phyloP scores from a whole-genome alignment of 2,329 filamentous ascomycete genomes.

The Cercospora brassicicola region DNA sequence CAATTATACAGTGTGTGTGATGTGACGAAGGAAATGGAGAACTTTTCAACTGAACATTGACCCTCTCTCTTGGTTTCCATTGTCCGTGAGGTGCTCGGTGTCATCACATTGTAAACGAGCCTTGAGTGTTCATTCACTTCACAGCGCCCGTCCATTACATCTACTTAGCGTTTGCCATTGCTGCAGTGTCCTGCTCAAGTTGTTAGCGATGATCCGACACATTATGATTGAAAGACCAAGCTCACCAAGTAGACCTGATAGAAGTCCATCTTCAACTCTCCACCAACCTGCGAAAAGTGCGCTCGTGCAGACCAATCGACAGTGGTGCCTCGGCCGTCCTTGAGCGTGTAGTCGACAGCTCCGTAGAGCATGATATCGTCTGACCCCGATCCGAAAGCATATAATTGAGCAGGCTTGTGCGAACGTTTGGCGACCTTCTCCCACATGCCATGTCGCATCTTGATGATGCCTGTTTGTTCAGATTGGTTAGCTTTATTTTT shows the following conservation, averaged over 20 bases:
- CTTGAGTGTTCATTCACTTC: neutral
- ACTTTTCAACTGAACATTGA: neutral
- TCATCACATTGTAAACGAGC: neutral
- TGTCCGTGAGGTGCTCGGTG: neutral
- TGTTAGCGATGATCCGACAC: neutral
- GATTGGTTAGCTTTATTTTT: neutral
- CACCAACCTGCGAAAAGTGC: conserved; percentile 53
- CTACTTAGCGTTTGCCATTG: conserved; percentile 30
- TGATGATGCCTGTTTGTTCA: conserved; percentile 49
- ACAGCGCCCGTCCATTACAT: neutral
- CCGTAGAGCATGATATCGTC: conserved; percentile 58
- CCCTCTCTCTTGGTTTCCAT: neutral
- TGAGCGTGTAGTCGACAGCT: conserved; percentile 54
- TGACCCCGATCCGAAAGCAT: conserved; percentile 49
- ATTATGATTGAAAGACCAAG: conserved; percentile 15
- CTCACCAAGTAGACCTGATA: conserved; percentile 59
- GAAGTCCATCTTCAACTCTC: conserved; percentile 55
- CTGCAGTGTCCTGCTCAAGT: conserved; percentile 29
- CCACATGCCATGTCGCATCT: conserved; percentile 56
- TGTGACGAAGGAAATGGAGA: neutral
- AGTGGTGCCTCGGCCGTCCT: conserved; percentile 48
- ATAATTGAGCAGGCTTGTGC: conserved; percentile 52
- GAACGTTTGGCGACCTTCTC: conserved; percentile 50
- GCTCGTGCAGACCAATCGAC: conserved; percentile 59
- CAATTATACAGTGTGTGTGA: neutral